These are phyloP conservation scores for Vanderwaltozyma verrucispora DNA, from an alignment of 805 yeast genomes.

Conservation along the genomic window DNA sequence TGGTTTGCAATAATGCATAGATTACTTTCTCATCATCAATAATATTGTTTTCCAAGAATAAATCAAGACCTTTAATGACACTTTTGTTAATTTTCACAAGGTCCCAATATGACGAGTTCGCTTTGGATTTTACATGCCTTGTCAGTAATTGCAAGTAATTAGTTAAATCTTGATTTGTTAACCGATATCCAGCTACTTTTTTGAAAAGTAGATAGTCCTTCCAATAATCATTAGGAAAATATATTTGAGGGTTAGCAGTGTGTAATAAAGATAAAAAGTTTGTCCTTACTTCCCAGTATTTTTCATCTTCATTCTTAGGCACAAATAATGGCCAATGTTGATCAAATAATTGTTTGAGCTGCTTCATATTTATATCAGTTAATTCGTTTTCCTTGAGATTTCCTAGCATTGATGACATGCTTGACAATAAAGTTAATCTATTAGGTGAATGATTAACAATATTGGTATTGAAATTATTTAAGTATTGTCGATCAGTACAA, in stretches of 20 bases:
- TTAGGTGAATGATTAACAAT: no score
- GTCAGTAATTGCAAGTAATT: conserved; percentile 10
- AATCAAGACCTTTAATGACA: no score
- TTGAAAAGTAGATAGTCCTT: conserved; percentile 16
- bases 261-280: conserved; percentile 12
- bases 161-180: conserved; percentile 12
- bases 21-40: conserved; percentile 3
- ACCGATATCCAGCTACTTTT: conserved; percentile 8
- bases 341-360: neutral
- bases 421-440: no score
- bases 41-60: neutral
- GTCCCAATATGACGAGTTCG: conserved; percentile 7
- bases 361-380: no score
- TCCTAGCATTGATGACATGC: no score
- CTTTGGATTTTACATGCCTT: conserved; percentile 3
- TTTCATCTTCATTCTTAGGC: conserved; percentile 5
- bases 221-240: conserved; percentile 6
- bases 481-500: no score
- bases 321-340: no score
- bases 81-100: conserved; percentile 6
- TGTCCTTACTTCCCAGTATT: conserved; percentile 16
- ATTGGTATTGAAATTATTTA: no score
- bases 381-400: no score
- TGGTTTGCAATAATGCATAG: no score
- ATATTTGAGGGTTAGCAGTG: conserved; percentile 5